Evolutionary conservation across 805 yeast genomes (phyloP).

Genomic region (Candida insectorum): DNA sequence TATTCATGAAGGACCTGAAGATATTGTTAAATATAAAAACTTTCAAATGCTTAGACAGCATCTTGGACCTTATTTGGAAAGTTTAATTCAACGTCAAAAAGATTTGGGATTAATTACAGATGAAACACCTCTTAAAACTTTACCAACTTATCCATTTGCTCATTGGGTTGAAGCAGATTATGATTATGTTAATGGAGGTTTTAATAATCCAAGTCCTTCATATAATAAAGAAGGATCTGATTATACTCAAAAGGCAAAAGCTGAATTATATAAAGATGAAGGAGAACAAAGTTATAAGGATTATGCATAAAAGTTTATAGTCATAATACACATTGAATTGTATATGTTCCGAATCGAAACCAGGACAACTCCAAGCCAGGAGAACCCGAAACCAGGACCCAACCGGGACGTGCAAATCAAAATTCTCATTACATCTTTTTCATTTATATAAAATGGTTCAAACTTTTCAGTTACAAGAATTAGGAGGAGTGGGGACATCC

Average conservation of each 20-base stretch:
- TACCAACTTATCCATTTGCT: conserved; percentile 65
- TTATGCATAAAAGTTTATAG: too few species aligned
- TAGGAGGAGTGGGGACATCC: neutral
- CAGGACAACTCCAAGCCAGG: neutral
- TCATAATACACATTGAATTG: too few species aligned
- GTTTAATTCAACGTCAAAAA: conserved; percentile 54
- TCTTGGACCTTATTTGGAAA: conserved; percentile 54
- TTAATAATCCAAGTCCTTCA: conserved; percentile 32
- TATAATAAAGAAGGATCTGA: conserved; percentile 12
- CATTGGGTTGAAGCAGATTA: conserved; percentile 45
- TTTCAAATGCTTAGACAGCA: conserved; percentile 60
- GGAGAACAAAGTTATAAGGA: too few species aligned
- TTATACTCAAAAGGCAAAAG: conserved; percentile 19
- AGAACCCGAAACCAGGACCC: too few species aligned
- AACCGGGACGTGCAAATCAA: too few species aligned
- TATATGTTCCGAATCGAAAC: neutral
- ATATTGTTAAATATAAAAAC: conserved; percentile 60
- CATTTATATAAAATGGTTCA: too few species aligned
- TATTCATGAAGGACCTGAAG: conserved; percentile 63
- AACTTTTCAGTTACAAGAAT: neutral
- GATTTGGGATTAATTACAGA: conserved; percentile 51
- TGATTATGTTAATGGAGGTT: conserved; percentile 39
- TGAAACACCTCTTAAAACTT: conserved; percentile 56
- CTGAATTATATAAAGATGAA: conserved; percentile 16
- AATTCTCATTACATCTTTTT: too few species aligned